These are phyloP conservation scores for Ilyonectria destructans DNA, from an alignment of 2,329 filamentous ascomycete genomes.

Conservation along the genomic window DNA sequence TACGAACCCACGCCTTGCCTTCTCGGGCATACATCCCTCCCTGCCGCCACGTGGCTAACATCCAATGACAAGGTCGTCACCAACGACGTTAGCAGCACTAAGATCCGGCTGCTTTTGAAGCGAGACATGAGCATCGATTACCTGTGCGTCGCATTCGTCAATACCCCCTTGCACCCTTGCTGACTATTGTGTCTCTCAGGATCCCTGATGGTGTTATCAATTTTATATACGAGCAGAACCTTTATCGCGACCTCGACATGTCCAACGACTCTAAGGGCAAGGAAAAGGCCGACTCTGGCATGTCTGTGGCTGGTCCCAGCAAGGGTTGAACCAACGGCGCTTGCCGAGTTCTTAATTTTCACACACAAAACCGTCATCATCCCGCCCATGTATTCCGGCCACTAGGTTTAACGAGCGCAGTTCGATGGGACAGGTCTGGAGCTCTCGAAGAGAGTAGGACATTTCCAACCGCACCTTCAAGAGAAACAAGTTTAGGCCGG, in stretches of 20 bases:
- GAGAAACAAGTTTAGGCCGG: slow-evolving; percentile 1
- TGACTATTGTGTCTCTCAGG: slow-evolving; percentile 38
- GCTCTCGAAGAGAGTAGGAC: neutral
- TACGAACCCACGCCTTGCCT: slow-evolving; percentile 29
- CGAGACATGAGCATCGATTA: slow-evolving; percentile 89
- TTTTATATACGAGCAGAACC: slow-evolving; percentile 78
- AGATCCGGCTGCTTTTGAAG: slow-evolving; percentile 86
- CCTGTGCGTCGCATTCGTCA: slow-evolving; percentile 48
- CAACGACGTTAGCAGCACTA: slow-evolving; percentile 86
- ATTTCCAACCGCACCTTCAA: neutral
- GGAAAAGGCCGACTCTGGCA: slow-evolving; percentile 36
- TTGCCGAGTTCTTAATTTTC: slow-evolving; percentile 10
- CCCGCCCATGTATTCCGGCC: slow-evolving; percentile 4
- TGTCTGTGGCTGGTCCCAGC: slow-evolving; percentile 44
- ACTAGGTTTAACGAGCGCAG: slow-evolving; percentile 14
- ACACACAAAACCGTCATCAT: slow-evolving; percentile 11
- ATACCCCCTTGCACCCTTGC: neutral
- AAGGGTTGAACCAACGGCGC: slow-evolving; percentile 45
- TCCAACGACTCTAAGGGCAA: slow-evolving; percentile 47
- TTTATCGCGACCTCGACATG: slow-evolving; percentile 71
- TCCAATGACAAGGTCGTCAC: slow-evolving; percentile 75
- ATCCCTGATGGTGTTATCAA: slow-evolving; percentile 81
- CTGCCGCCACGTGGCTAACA: slow-evolving; percentile 32
- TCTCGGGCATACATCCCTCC: neutral
- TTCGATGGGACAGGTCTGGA: slow-evolving; percentile 5